Evolutionary conservation across 257 asterid species (phyloP), one percentile per base, ranked within the genome.

Genomic region (Scutellaria baicalensis): DNA sequence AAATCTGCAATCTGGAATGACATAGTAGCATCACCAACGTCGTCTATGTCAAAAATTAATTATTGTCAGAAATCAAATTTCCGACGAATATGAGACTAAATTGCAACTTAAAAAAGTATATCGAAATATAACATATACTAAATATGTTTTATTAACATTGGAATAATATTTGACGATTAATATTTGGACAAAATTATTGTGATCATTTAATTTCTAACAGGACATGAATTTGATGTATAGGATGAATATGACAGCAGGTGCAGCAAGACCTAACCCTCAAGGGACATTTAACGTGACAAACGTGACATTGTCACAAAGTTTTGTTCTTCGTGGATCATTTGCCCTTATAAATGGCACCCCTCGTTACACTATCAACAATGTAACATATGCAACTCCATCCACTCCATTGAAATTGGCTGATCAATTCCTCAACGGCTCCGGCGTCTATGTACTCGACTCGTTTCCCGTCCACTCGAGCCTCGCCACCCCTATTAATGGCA

Each of bases 231-330:
- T 6, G 51, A 10, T 9, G 0, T 33, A 11, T 56, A 90, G 97
- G 83, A 81, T 81, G 92, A 88, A 90, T 59, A 60, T 84, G 87
- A 83, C 88, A 0, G 49, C 90, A 0, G 92, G 93, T 11, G 93
- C 84, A 3, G 85, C 95, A 10, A 83, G 92, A 54, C 95, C 92
- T 13, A 88, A 90, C 59, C 89, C 85, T 18, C 97, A 88, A 73
- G 95, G 97, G 1, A 5, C 93, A 16, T 88, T 90, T 52, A 90
- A 88, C 5, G 90, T 90, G 17, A 27, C 93, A 33, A 86, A 88
- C 12, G 90, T 84, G 72, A 88, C 92, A 56, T 13, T 85, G 16
- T 73, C 88, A n/a, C 90, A 86, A 71, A 83, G 86, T 13, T 88
- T 90, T 62, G 16, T 78, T 47, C 88, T 88, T 6, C 72, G 35